Percentiles rank a stretch among this genome's conserved stretches.
Conservation (phyloP, 306 rosid genomes). For the Trifolium fragiferum region DNA sequence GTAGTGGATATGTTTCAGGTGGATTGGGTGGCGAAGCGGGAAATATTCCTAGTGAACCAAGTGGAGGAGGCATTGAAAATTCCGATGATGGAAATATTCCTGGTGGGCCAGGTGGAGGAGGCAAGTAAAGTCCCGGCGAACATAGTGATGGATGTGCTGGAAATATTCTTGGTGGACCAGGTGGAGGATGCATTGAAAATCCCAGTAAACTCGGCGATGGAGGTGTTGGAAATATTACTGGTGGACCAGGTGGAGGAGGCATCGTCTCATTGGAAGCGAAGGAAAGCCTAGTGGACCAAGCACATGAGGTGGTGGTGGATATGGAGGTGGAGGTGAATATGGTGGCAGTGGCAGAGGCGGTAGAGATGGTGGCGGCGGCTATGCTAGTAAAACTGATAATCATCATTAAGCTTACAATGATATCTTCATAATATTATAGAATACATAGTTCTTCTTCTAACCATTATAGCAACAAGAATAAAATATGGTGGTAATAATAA, state of each 20-base stretch:
- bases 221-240: too few relatives aligned
- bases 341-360: not conserved
- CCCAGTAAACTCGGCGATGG: too few relatives aligned
- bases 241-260: too few relatives aligned
- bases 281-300: not conserved
- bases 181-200: not conserved
- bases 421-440: not conserved
- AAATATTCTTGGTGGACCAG: not conserved
- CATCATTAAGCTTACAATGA: not conserved
- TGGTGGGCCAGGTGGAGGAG: not conserved
- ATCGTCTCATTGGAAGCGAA: too few relatives aligned
- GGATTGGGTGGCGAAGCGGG: too few relatives aligned
- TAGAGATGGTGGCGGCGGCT: not conserved
- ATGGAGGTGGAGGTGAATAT: too few relatives aligned
- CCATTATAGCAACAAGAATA: not conserved
- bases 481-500: not conserved
- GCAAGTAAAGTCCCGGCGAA: too few relatives aligned
- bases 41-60: not conserved
- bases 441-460: not conserved
- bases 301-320: not conserved
- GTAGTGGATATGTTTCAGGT: too few relatives aligned
- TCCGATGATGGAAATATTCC: too few relatives aligned
- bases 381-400: not conserved
- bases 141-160: too few relatives aligned
- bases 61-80: not conserved